phyloP scores from a whole-genome alignment of 2,329 filamentous ascomycete genomes.

The Alternaria ventricosa region DNA sequence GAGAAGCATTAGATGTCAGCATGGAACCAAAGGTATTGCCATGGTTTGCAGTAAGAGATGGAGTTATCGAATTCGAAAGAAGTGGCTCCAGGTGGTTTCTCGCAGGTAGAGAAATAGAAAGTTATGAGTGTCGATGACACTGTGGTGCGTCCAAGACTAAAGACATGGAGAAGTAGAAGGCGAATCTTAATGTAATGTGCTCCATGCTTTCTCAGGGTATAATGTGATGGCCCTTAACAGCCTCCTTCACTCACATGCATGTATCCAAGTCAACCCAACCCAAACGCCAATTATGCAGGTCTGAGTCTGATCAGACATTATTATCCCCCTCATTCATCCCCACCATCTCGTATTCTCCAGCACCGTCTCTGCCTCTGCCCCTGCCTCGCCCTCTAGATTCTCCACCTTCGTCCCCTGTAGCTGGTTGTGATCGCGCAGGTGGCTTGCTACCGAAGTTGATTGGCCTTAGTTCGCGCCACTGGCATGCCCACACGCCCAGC shows the following conservation, averaged over 20 bases:
- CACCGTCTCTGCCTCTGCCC: slow-evolving; percentile 53
- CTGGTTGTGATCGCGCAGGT: slow-evolving; percentile 28
- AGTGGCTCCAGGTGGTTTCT: slow-evolving; percentile 38
- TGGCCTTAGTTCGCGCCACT: slow-evolving; percentile 85
- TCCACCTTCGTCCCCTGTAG: slow-evolving; percentile 46
- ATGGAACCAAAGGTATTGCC: slow-evolving; percentile 21
- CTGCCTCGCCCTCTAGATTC: slow-evolving; percentile 49
- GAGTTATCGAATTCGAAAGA: slow-evolving; percentile 39
- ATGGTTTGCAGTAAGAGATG: slow-evolving; percentile 41
- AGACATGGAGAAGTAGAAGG: background rate
- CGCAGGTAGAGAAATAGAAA: slow-evolving; percentile 43
- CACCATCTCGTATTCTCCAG: slow-evolving; percentile 58
- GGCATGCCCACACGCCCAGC: slow-evolving; percentile 88
- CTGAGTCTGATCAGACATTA: slow-evolving; percentile 35
- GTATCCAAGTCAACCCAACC: slow-evolving; percentile 26
- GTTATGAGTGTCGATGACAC: slow-evolving; percentile 41
- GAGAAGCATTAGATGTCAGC: slow-evolving; percentile 5
- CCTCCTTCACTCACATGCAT: slow-evolving; percentile 2
- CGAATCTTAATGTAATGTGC: background rate
- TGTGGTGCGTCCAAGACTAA: background rate
- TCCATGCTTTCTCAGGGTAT: slow-evolving; percentile 21
- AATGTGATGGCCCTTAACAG: slow-evolving; percentile 10
- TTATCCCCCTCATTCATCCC: slow-evolving; percentile 49
- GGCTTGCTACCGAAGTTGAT: slow-evolving; percentile 79
- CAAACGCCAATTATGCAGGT: slow-evolving; percentile 38